Percentiles rank a stretch among this genome's conserved stretches.
These are phyloP conservation scores for Termitomyces sp. DNA, from an alignment of 768 basidiomycete genomes.

Conservation along the genomic window DNA sequence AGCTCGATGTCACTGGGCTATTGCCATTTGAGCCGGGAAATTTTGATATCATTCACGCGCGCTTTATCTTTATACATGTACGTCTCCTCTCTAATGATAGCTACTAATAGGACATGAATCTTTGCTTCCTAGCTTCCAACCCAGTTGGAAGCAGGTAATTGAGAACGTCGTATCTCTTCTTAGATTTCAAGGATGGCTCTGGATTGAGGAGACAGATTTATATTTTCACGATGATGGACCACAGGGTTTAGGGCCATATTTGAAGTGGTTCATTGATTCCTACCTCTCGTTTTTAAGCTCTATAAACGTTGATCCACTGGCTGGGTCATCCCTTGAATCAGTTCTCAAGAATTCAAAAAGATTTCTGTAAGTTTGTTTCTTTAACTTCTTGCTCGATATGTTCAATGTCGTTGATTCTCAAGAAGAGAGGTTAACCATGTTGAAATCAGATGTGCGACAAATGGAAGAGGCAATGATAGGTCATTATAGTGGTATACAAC, in stretches of 20 bases:
- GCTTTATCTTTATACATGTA: background rate
- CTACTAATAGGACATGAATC: too few species aligned
- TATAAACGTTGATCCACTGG: background rate
- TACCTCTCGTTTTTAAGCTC: too few species aligned
- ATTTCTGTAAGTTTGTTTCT: slow-evolving; percentile 5
- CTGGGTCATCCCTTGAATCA: background rate
- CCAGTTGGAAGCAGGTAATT: background rate
- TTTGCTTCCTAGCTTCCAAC: background rate
- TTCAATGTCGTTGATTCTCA: background rate
- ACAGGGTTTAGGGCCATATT: too few species aligned
- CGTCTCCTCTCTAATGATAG: too few species aligned
- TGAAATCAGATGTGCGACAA: background rate
- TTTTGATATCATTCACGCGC: background rate
- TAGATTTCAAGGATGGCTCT: too few species aligned
- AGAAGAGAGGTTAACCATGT: background rate
- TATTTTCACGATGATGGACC: background rate
- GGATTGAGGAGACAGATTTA: too few species aligned
- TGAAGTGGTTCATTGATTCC: too few species aligned
- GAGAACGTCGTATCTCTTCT: background rate
- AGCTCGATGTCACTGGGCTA: background rate
- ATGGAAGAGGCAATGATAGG: background rate
- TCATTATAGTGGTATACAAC: background rate
- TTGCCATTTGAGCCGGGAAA: background rate
- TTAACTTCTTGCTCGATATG: too few species aligned
- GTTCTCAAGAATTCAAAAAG: background rate